Percentiles rank a stretch among this genome's conserved stretches.
Evolutionary conservation across 768 basidiomycete species (phyloP).

Genomic region (Pilatotrama ljubarskyi): DNA sequence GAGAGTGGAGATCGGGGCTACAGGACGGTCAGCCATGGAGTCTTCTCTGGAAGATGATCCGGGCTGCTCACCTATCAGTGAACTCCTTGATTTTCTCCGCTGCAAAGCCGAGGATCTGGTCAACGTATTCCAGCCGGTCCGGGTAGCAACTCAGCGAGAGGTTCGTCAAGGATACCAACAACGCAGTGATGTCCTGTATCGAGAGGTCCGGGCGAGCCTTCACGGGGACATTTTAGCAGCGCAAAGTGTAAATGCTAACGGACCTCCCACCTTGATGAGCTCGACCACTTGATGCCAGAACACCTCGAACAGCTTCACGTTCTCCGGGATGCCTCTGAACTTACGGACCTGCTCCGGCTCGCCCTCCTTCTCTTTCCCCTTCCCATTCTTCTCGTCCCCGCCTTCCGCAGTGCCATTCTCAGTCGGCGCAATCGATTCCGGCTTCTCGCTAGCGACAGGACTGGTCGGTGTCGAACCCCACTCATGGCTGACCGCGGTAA

Average conservation of each 20-base stretch:
- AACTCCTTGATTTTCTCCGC: constrained; percentile 84
- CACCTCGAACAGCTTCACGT: constrained; percentile 95
- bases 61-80: constrained; percentile 61
- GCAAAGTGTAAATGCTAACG: constrained; percentile 5
- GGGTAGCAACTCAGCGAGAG: constrained; percentile 97
- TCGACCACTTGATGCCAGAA: constrained; percentile 99
- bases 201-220: constrained; percentile 96
- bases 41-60: background rate
- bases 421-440: constrained; percentile 9
- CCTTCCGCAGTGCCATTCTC: constrained; percentile 20
- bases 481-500: constrained; percentile 20
- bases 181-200: constrained; percentile 96
- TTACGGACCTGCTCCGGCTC: constrained; percentile 52
- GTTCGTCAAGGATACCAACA: constrained; percentile 93
- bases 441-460: constrained; percentile 23
- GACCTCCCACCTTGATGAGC: constrained; percentile 79
- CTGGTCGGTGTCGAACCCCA: constrained; percentile 34
- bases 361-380: constrained; percentile 63
- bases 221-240: background rate
- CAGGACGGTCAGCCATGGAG: constrained; percentile 7
- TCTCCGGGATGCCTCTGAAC: constrained; percentile 93
- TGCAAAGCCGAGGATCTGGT: constrained; percentile 91
- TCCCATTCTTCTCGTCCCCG: constrained; percentile 38
- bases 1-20: constrained; percentile 86
- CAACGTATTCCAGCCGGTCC: constrained; percentile 94